Evolutionary conservation across 345 rosid species (phyloP).

Genomic region (Melastoma malabathricum): DNA sequence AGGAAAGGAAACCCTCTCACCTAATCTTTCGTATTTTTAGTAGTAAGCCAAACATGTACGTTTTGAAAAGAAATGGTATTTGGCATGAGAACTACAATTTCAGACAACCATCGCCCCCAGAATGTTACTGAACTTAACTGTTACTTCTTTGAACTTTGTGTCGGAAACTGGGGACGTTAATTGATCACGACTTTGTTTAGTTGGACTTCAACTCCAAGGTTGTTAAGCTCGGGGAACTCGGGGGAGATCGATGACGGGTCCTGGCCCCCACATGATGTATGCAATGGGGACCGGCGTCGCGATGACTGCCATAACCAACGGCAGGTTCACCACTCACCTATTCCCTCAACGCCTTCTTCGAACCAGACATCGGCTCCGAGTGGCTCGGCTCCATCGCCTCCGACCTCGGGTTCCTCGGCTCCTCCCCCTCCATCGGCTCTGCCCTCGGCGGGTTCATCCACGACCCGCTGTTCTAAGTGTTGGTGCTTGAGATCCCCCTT

Average conservation of each 20-base stretch:
- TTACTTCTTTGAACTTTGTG: too few relatives aligned
- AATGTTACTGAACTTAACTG: too few relatives aligned
- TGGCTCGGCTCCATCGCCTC: slow-evolving; percentile 39
- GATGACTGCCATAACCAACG: slow-evolving; percentile 28
- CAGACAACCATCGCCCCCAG: too few relatives aligned
- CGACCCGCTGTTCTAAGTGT: slow-evolving; percentile 38
- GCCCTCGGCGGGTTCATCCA: slow-evolving; percentile 31
- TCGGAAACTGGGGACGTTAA: too few relatives aligned
- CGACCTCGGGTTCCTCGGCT: slow-evolving; percentile 4
- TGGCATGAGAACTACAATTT: too few relatives aligned
- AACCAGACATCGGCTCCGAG: slow-evolving; percentile 64
- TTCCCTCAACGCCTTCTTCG: slow-evolving; percentile 60
- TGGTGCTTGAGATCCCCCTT: slow-evolving; percentile 45
- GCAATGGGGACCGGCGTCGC: slow-evolving; percentile 52
- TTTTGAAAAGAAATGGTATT: too few relatives aligned
- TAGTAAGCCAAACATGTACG: too few relatives aligned
- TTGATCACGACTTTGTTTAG: too few relatives aligned
- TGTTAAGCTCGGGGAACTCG: neutral
- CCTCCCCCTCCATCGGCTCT: slow-evolving; percentile 18
- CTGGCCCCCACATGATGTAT: slow-evolving; percentile 63
- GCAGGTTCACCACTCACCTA: slow-evolving; percentile 39
- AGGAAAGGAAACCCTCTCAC: too few relatives aligned
- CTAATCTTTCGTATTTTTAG: too few relatives aligned
- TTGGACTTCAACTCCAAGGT: too few relatives aligned
- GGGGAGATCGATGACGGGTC: slow-evolving; percentile 36